These are phyloP conservation scores for Botrytis cinerea DNA, from an alignment of 2,329 filamentous ascomycete species.

Conservation along the genomic window DNA sequence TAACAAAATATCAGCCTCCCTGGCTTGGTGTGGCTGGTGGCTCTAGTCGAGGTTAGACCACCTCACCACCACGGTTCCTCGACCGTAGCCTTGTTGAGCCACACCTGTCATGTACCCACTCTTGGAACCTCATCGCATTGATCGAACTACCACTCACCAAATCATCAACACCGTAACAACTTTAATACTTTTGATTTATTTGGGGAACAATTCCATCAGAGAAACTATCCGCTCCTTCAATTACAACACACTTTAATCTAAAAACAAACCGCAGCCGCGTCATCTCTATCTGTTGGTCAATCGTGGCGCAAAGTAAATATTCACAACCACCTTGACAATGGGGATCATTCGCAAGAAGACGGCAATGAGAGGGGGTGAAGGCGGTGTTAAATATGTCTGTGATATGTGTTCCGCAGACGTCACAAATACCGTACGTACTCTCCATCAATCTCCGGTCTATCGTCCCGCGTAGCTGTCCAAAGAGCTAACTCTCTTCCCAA, in stretches of 20 bases:
- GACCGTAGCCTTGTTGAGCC: constrained; percentile 12
- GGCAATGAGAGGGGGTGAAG: constrained; percentile 79
- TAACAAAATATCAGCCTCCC: not conserved
- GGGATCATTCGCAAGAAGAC: constrained; percentile 97
- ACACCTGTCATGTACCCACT: not conserved
- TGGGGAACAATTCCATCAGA: not conserved
- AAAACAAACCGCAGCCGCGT: not conserved
- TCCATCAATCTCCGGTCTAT: constrained; percentile 2
- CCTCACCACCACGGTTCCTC: not conserved
- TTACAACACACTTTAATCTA: not conserved
- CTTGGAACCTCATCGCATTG: constrained; percentile 13
- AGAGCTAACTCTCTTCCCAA: constrained; percentile 20
- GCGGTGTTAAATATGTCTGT: constrained; percentile 93
- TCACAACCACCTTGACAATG: constrained; percentile 53
- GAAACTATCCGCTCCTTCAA: not conserved
- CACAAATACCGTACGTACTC: constrained; percentile 81
- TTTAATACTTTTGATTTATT: constrained; percentile 1
- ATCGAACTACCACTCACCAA: not conserved
- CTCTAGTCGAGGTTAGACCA: not conserved
- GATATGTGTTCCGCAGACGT: constrained; percentile 97
- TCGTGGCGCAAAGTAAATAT: constrained; percentile 15
- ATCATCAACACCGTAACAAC: not conserved
- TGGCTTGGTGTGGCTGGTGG: not conserved
- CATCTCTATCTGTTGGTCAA: constrained; percentile 1
- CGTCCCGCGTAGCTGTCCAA: not conserved